Evolutionary conservation across 2,329 filamentous ascomycete genomes (phyloP).

Genomic region (Microcera coccophila): DNA sequence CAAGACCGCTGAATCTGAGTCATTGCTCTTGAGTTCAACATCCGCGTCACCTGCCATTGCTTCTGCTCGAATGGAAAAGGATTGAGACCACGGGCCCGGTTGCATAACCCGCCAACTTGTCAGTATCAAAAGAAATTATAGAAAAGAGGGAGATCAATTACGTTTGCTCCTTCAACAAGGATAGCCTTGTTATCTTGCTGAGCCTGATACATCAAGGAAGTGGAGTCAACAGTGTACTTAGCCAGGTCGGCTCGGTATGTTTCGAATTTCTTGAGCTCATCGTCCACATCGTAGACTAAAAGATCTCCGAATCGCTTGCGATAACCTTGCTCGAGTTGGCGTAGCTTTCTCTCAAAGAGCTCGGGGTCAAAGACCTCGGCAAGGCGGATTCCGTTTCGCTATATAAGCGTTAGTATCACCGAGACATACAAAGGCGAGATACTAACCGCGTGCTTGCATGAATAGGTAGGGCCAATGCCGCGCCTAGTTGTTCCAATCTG

Average conservation of each 20-base stretch:
- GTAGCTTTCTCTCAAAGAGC: conserved; percentile 60
- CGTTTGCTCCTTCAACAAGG: conserved; percentile 9
- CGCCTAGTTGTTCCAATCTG: conserved; percentile 29
- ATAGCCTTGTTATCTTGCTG: conserved; percentile 2
- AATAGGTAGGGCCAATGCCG: conserved; percentile 17
- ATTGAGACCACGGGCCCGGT: too few species aligned
- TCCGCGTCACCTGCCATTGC: too few species aligned
- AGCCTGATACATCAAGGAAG: conserved; percentile 1
- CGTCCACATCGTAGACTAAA: conserved; percentile 8
- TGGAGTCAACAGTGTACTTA: background rate
- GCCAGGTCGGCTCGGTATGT: conserved; percentile 4
- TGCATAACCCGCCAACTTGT: background rate
- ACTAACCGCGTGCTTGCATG: conserved; percentile 10
- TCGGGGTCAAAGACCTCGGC: conserved; percentile 63
- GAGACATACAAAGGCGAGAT: too few species aligned
- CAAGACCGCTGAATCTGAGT: too few species aligned
- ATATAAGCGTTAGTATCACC: too few species aligned
- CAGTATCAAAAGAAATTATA: too few species aligned
- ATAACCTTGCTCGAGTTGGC: conserved; percentile 56
- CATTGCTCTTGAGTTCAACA: too few species aligned
- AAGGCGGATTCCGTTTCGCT: conserved; percentile 53
- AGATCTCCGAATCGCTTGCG: conserved; percentile 58
- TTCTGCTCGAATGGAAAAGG: too few species aligned
- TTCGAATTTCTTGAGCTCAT: conserved; percentile 4
- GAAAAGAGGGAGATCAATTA: too few species aligned